Evolutionary conservation across 169 alveolate species (phyloP), one percentile per base, ranked within the genome.

Genomic region (Plasmodium inui): DNA sequence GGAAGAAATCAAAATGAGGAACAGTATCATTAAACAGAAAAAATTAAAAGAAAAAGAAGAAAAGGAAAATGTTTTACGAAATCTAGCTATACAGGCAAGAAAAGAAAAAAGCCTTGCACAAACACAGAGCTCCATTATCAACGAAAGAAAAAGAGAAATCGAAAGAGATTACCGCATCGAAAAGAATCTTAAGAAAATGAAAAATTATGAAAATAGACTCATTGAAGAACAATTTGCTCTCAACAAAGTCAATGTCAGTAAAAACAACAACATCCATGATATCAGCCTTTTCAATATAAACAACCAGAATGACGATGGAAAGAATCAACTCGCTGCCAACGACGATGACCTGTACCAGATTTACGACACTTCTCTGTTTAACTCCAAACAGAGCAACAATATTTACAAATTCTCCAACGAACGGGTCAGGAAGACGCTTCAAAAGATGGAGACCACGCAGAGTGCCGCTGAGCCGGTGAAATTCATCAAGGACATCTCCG

Each of bases 1-100:
- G 67, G 99, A 98, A 93, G 99, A 99, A 96, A 97, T 99, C 28
- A 98, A 98, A 82, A 98, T 98, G 84, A 95, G 99, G 79, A 98
- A 98, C 86, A 99, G 97, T 84, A 93, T 98, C 50, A 93, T 96
- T 30, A 97, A 97, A 92, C 98, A 97, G 73, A 96, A 97, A 90
- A 98, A 96, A 96, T 96, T 96, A 82, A 96, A 94, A 96, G 98
- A 97, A 85, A 99, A 97, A 92, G 98, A 96, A 98, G 97, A 96
- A 83, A 94, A 98, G 83, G 99, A 98, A 96, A 98, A 96, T 96
- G 98, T 95, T 93, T 96, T 97, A 88, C 96, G 97, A 80, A 97
- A 96, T 94, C 96, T 97, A 89, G 99, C 99, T 73, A 99, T 97
- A 55, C 97, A 97, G 94, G 98, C 98, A 26, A 93, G 99, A 93